Base-by-base conservation (phyloP, 2,329 filamentous ascomycete species). In the Mycocentrospora acerina region DNA sequence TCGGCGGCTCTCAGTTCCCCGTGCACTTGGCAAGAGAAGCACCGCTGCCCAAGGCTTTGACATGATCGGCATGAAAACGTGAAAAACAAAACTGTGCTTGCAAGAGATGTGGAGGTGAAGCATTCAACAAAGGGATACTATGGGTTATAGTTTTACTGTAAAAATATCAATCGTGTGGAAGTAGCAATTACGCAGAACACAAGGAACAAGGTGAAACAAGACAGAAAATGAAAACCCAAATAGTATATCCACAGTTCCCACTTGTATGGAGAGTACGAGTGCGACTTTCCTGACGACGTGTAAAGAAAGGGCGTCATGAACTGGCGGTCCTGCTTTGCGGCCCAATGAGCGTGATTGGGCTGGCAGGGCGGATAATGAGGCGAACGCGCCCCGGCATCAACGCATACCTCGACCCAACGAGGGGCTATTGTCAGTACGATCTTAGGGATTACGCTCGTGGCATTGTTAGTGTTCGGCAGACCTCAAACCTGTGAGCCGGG, bases 351-450 rank as follows among this genome's bases (percentile, higher is more conserved):
- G 37, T 48, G 33, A 46, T 57, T 56, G 53, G 53, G 55, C 53
- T 36, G 51, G 44, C 39, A 57, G 50, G 54, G 55, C 55, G 51
- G 46, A 44, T 45, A 56, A 51, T 59, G 55, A 59, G 55, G 55
- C 55, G 55, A 55, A 42, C 49, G n/a, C n/a, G n/a, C n/a, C 5
- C 9, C 19, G 54, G 48, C 51, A 52, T 47, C 53, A 53, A 42
- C 53, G 55, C 53, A 50, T 50, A 42, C 5, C 5, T 22, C 41
- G 44, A 50, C 55, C 55, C 55, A 56, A 59, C 53, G 29, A 38
- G 42, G 47, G 36, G 37, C 37, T 35, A 40, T 22, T 19, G 31
- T n/a, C 46, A 37, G 34, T 35, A 35, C 26, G 30, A 16, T 31
- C 25, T 29, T 22, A 14, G 35, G 35, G 13, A 27, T 29, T 25